A percentile compares a stretch with the other conserved stretches of the same genome.
Evolutionary conservation across 2,329 filamentous ascomycete species (phyloP).

Genomic region (Annulohypoxylon truncatum): DNA sequence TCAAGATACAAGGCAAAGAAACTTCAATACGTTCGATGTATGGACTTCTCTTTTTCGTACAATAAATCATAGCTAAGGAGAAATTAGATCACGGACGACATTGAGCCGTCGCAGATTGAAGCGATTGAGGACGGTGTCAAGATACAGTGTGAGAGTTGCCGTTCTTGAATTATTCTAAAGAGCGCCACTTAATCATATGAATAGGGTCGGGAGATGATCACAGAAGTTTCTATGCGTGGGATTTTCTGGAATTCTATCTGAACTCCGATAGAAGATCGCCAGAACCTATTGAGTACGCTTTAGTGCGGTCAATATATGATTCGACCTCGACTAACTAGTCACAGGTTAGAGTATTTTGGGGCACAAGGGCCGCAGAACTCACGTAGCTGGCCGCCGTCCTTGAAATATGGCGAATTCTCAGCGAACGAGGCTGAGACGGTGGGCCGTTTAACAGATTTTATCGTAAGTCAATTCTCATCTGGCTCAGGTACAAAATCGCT

Average conservation of each 20-base stretch:
- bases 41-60: slow-evolving; percentile 33
- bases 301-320: not conserved
- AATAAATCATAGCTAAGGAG: slow-evolving; percentile 13
- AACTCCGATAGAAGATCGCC: slow-evolving; percentile 48
- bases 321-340: slow-evolving; percentile 1
- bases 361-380: slow-evolving; percentile 53
- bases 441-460: slow-evolving; percentile 70
- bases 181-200: slow-evolving; percentile 25
- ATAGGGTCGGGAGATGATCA: slow-evolving; percentile 76
- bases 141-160: slow-evolving; percentile 59
- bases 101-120: slow-evolving; percentile 52
- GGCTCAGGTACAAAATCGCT: not conserved
- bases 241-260: slow-evolving; percentile 67
- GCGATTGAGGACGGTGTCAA: slow-evolving; percentile 54
- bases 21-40: slow-evolving; percentile 75
- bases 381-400: slow-evolving; percentile 62
- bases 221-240: slow-evolving; percentile 72
- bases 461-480: slow-evolving; percentile 56
- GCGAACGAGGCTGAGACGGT: slow-evolving; percentile 64
- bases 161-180: slow-evolving; percentile 6
- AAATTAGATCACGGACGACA: slow-evolving; percentile 59
- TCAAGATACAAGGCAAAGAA: slow-evolving; percentile 75
- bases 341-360: slow-evolving; percentile 40
- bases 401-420: slow-evolving; percentile 72
- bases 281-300: slow-evolving; percentile 52